Evolutionary conservation across 2,329 filamentous ascomycete genomes (phyloP), one percentile per base, ranked within the genome.

Genomic region (Epichloe gansuensis): DNA sequence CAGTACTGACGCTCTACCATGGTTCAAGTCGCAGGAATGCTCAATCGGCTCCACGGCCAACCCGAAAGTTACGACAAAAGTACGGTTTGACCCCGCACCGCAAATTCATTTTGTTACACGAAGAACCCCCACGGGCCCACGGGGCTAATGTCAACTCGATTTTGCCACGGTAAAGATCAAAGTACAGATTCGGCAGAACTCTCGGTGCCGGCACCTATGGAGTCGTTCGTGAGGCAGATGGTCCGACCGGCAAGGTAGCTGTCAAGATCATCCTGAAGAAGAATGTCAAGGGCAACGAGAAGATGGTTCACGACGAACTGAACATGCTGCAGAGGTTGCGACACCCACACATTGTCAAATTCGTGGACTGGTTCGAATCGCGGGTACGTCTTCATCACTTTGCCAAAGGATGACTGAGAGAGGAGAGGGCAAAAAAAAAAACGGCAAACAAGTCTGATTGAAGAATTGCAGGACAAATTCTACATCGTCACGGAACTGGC

Each of bases 191-290:
- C 70, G 93, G 93, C 63, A 83, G 86, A 68, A 97, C 91, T 25
- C 81, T 98, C 54, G 93, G 93, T 65, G 93, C 93, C 56, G 93
- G 93, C 62, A 98, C 93, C 63, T 98, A 98, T 77, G 93, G 93
- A 65, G 95, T 98, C 64, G 93, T 98, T 64, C 83, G 93, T 62
- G 93, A 98, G 72, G 93, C 93, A 55, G 90, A 96, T 56, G 81
- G 88, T 60, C 82, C 85, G 43, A 78, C 80, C 21, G 88, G 89
- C 68, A 81, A 95, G 76, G 91, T 95, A 56, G 93, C 93, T 42
- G 81, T 98, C 71, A 98, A 98, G 78, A 97, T 98, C 68, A 98
- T 98, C 69, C 76, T 97, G 65, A 98, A 98, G 81, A 96, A 95
- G 76, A 97, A 95, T 71, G 91, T 98, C 67, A 94, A 91, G 69